phyloP scores from a whole-genome alignment of 106 monocot genomes.

The Agapanthus africanus region DNA sequence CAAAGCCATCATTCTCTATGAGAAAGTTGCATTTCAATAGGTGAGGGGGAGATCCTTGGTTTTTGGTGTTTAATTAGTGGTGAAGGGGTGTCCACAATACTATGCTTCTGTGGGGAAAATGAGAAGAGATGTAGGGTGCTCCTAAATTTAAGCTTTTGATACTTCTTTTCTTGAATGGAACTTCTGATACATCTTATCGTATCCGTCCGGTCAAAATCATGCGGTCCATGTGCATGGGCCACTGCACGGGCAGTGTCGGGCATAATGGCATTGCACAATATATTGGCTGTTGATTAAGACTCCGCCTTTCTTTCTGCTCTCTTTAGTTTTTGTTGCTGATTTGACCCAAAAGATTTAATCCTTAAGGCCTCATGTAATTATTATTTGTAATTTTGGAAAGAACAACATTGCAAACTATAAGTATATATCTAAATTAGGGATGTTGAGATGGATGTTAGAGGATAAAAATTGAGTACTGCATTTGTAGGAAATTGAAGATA shows the following conservation, averaged over 20 bases:
- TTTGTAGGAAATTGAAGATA: too few species aligned
- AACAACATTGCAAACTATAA: too few species aligned
- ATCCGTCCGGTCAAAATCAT: constrained; percentile 5
- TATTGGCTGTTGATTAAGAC: constrained; percentile 1
- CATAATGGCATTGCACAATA: not conserved
- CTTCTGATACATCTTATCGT: constrained; percentile 11
- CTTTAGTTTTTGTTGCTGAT: not conserved
- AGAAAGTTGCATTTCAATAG: constrained; percentile 7
- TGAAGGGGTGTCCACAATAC: constrained; percentile 7
- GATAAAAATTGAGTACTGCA: too few species aligned
- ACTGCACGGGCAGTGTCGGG: not conserved
- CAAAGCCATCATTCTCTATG: constrained; percentile 6
- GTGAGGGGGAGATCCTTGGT: not conserved
- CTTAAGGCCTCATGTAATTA: too few species aligned
- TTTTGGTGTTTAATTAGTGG: not conserved
- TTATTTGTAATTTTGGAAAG: too few species aligned
- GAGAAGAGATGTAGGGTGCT: not conserved
- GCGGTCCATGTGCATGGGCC: constrained; percentile 7
- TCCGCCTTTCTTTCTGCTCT: not conserved
- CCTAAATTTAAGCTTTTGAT: not conserved
- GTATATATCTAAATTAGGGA: too few species aligned
- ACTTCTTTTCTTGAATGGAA: not conserved
- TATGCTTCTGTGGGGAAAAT: not conserved
- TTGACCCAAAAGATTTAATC: not conserved
- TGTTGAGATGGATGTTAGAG: too few species aligned